phyloP scores from a whole-genome alignment of 495 filamentous ascomycete species.

The Xeromyces bisporus region DNA sequence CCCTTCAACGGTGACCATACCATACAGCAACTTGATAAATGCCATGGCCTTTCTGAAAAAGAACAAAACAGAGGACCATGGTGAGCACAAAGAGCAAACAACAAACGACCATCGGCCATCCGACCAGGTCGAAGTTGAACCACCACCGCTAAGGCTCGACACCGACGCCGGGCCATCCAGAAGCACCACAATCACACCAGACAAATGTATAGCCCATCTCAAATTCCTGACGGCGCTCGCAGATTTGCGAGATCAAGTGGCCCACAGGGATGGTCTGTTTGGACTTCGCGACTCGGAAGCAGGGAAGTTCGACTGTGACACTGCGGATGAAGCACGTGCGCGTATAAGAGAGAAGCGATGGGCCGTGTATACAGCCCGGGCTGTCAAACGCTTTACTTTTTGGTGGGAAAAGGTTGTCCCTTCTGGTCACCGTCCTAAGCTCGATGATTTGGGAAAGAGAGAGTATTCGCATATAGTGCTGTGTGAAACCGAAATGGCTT shows the following conservation, averaged over 20 bases:
- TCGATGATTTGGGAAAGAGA: slow-evolving; percentile 2
- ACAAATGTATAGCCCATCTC: slow-evolving; percentile 55
- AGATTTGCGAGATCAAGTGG: slow-evolving; percentile 45
- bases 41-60: too few species aligned
- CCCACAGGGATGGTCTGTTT: slow-evolving; percentile 50
- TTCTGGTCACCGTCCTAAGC: slow-evolving; percentile 3
- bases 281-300: slow-evolving; percentile 37
- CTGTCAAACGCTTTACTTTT: slow-evolving; percentile 50
- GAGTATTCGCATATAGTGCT: background rate
- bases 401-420: slow-evolving; percentile 43
- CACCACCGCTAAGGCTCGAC: too few species aligned
- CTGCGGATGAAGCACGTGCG: slow-evolving; percentile 8
- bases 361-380: slow-evolving; percentile 55
- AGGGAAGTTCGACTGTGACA: slow-evolving; percentile 5
- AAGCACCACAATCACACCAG: background rate
- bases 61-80: too few species aligned
- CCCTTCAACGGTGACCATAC: too few species aligned
- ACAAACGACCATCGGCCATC: too few species aligned
- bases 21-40: too few species aligned
- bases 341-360: slow-evolving; percentile 59
- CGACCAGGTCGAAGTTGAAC: too few species aligned
- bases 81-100: too few species aligned
- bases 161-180: too few species aligned
- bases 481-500: slow-evolving; percentile 4
- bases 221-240: slow-evolving; percentile 59